Base-by-base conservation (phyloP, 2,329 filamentous ascomycete genomes). In the Orbilia blumenaviensis region DNA sequence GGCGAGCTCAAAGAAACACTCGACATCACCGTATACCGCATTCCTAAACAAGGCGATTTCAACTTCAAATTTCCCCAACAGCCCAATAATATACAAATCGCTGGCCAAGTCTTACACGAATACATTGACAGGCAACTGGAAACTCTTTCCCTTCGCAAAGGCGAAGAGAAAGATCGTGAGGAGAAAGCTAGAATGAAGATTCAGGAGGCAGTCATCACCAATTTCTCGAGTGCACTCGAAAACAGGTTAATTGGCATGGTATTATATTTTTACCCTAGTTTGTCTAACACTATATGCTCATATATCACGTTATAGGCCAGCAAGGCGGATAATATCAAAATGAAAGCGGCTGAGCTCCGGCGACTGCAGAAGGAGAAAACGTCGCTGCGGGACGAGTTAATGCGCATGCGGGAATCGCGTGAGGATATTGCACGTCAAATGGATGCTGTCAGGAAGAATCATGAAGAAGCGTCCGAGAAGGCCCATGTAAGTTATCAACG, bases 361-460 rank as follows among this genome's bases (percentile, higher is more conserved):
- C 64, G 72, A 10, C 46, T 69, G 9, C 72, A 76, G 21, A 66
- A 66, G 27, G 72, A 77, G 46, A 80, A 80, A 52, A n/a, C 56
- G 14, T 77, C 79, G 14, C 44, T 80, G 21, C 74, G 74, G 32
- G 58, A 74, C 6, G 78, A 80, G 38, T 38, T 80, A 9, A 66
- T 80, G 62, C 44, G 64, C 6, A 54, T 79, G 18, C 76, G 78
- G 27, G 75, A 77, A 54, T 63, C 79, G 52, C 74, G 79, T 50
- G 77, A 69, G 23, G 67, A 66, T 10, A 63, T 79, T 29, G 79
- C 79, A 9, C 78, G 78, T 10, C 69, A 79, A 41, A 79, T 79
- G 72, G 79, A 80, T 64, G 78, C 77, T 32, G 79, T 79, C 7
- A 69, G 79, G 32, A 78, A 77, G 52, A 75, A 54, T 6, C 78